A percentile compares a stretch with the other conserved stretches of the same genome.
Evolutionary conservation across 192 early-diverging fungal genomes (phyloP).

Genomic region (Diversispora epigaea): DNA sequence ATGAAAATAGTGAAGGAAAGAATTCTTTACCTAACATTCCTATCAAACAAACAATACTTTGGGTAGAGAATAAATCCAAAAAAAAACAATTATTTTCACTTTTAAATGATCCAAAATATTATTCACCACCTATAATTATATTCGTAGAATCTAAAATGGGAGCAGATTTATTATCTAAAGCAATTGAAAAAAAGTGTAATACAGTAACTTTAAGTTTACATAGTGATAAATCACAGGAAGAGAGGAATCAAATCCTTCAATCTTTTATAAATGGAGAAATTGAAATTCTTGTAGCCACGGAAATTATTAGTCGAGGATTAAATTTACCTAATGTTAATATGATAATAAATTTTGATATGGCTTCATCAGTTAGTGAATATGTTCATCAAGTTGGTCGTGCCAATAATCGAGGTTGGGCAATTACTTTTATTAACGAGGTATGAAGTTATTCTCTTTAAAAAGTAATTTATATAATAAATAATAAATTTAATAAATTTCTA

Average conservation of each 20-base stretch:
- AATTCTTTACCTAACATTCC: background rate
- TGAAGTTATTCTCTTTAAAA: no score
- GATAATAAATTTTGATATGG: conserved; percentile 62
- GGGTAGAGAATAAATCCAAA: conserved; percentile 58
- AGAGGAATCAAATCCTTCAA: conserved; percentile 40
- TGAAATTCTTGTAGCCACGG: conserved; percentile 53
- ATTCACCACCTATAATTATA: conserved; percentile 49
- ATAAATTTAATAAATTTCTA: background rate
- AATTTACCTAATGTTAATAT: conserved; percentile 48
- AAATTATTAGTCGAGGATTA: conserved; percentile 53
- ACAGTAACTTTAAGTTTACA: conserved; percentile 50
- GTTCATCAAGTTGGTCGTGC: conserved; percentile 58
- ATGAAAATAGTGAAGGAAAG: background rate
- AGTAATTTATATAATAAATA: background rate
- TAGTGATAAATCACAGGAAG: conserved; percentile 49
- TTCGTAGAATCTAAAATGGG: conserved; percentile 58
- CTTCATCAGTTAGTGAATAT: conserved; percentile 55
- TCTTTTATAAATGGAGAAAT: conserved; percentile 35
- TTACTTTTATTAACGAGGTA: conserved; percentile 60
- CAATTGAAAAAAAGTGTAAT: conserved; percentile 45
- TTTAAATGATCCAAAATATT: conserved; percentile 53
- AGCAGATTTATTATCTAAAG: conserved; percentile 50
- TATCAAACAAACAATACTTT: conserved; percentile 57
- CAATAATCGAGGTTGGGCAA: conserved; percentile 49
- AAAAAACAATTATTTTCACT: conserved; percentile 55